Evolutionary conservation across 352 stramenopile genomes (phyloP), one percentile per base, ranked within the genome.

Genomic region (Globisporangium cederbergense): DNA sequence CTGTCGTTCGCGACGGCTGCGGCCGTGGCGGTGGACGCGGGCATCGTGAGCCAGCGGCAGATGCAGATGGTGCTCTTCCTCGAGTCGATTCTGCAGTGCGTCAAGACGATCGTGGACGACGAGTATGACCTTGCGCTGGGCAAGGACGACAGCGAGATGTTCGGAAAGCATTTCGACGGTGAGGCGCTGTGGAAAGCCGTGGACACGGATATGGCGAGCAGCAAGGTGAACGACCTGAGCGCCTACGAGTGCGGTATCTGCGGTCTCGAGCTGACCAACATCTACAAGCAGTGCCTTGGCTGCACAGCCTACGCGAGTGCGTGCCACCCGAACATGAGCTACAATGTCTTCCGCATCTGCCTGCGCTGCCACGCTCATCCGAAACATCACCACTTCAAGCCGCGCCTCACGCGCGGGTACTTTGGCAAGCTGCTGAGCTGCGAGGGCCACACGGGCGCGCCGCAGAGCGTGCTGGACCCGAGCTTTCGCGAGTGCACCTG

Each of bases 211-310:
- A 52, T 91, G 60, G 66, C 52, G 22, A 52, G 54, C 25, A 54
- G 49, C 38, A 25, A 56, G 43, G 46, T 55, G 20, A 79, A 47
- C 64, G 66, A 66, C 72, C 59, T 49, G 52, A 60, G 65, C 8
- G 81, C 86, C 46, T 93, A 90, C 64, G 67, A 64, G 49, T 93
- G 84, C 49, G 77, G 77, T 20, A 82, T 93, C 56, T 92, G 82
- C 65, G 70, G 71, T 0, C 76, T 83, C 1, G 86, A 95, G 67
- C 82, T 95, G n/a, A 82, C 81, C 25, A 95, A 95, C 67, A 75
- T 88, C 55, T 93, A 92, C 74, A 93, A 95, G 70, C 83, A 93
- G 64, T 95, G 86, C 36, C 71, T 95, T 3, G 86, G 86, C 40
- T 95, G 86, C 58, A 77, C 81, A 1, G 73, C 91, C 20, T 90